Evolutionary conservation across 1,139 yeast genomes (phyloP).

Genomic region (Taiozyma sp.): DNA sequence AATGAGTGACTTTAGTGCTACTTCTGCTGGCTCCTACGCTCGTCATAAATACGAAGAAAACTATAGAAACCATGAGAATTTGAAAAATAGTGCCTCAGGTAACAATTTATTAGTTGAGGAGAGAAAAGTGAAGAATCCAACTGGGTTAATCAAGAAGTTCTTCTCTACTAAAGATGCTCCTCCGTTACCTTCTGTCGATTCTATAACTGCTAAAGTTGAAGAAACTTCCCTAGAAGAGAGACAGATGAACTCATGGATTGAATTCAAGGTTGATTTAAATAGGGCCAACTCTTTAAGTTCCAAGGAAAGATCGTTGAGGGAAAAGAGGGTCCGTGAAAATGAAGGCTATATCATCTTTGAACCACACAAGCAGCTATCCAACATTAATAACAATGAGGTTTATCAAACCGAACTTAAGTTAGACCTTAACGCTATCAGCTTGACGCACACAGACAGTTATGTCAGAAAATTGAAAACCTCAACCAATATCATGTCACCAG

Average conservation of each 20-base stretch:
- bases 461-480: slow-evolving; percentile 20
- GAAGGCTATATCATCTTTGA: slow-evolving; percentile 35
- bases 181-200: slow-evolving; percentile 24
- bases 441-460: slow-evolving; percentile 28
- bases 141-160: slow-evolving; percentile 13
- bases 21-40: slow-evolving; percentile 82
- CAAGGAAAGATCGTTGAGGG: slow-evolving; percentile 65
- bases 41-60: slow-evolving; percentile 60
- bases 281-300: slow-evolving; percentile 73
- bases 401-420: slow-evolving; percentile 24
- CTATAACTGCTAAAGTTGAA: slow-evolving; percentile 5
- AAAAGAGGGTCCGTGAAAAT: slow-evolving; percentile 61
- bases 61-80: slow-evolving; percentile 20
- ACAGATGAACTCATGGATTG: slow-evolving; percentile 37
- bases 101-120: slow-evolving; percentile 21
- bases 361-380: slow-evolving; percentile 24
- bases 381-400: slow-evolving; percentile 40
- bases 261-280: slow-evolving; percentile 55
- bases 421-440: slow-evolving; percentile 28
- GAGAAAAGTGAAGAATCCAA: slow-evolving; percentile 13
- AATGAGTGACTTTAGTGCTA: slow-evolving; percentile 71
- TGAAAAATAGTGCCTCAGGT: slow-evolving; percentile 23
- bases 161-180: slow-evolving; percentile 23
- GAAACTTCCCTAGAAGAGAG: slow-evolving; percentile 12
- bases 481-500: slow-evolving; percentile 33